Percentiles rank a stretch among this genome's conserved stretches.
These are phyloP conservation scores for Camellia lanceoleosa DNA, from an alignment of 148 eudicot genomes.

Conservation along the genomic window DNA sequence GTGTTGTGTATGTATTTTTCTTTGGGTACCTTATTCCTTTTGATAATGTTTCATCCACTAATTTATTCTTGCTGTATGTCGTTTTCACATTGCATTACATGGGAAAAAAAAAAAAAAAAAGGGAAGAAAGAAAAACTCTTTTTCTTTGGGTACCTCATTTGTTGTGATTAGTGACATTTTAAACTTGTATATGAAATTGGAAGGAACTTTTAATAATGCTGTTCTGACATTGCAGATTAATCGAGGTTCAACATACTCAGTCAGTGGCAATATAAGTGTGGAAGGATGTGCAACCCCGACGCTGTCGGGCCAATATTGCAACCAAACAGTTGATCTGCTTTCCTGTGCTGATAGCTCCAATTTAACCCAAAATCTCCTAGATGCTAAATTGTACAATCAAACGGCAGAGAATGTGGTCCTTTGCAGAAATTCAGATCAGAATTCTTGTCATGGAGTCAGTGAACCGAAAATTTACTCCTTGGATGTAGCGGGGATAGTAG, in stretches of 20 bases:
- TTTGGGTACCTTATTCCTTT: background rate
- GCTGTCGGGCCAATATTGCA: constrained; percentile 75
- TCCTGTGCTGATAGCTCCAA: constrained; percentile 45
- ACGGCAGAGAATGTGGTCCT: constrained; percentile 37
- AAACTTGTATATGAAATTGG: background rate
- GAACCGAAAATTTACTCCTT: constrained; percentile 54
- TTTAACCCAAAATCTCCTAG: constrained; percentile 23
- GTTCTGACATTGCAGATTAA: constrained; percentile 54
- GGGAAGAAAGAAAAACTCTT: too few species aligned
- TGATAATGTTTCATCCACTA: background rate
- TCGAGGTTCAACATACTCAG: constrained; percentile 62
- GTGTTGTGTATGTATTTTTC: background rate
- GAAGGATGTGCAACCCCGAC: constrained; percentile 66
- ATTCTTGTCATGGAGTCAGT: constrained; percentile 46
- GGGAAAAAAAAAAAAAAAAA: background rate
- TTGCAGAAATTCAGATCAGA: constrained; percentile 47
- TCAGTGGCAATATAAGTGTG: constrained; percentile 69
- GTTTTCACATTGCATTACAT: background rate
- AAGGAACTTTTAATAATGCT: constrained; percentile 16
- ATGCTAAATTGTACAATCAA: constrained; percentile 20
- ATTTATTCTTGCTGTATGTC: background rate
- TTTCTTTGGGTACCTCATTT: too few species aligned
- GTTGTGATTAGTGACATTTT: too few species aligned
- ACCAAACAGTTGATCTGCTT: constrained; percentile 64
- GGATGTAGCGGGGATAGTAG: constrained; percentile 54